Evolutionary conservation across 345 rosid species (phyloP).

Genomic region (Leavenworthia alabamica): DNA sequence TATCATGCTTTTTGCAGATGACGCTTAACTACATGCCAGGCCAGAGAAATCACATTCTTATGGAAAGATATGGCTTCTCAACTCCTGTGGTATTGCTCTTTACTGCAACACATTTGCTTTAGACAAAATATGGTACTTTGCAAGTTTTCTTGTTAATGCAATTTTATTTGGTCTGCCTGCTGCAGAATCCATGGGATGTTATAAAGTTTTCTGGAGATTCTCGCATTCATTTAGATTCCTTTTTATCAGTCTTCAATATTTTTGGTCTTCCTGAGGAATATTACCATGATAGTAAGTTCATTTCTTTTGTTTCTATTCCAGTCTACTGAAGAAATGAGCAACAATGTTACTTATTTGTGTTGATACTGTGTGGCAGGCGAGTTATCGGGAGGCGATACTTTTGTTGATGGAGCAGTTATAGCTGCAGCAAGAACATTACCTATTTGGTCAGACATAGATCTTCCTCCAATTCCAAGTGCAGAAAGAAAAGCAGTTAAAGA

Average conservation of each 20-base stretch:
- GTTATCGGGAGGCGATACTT: constrained; percentile 43
- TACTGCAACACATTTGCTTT: background rate
- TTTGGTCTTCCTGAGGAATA: constrained; percentile 83
- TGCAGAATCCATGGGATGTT: constrained; percentile 94
- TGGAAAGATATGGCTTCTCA: constrained; percentile 94
- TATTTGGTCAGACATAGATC: constrained; percentile 79
- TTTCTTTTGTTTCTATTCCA: background rate
- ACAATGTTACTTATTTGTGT: background rate
- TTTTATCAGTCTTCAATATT: constrained; percentile 71
- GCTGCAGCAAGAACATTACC: constrained; percentile 91
- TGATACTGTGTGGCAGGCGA: constrained; percentile 33
- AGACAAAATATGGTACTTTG: background rate
- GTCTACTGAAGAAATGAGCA: background rate
- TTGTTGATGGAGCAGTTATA: constrained; percentile 78
- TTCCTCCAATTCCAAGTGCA: constrained; percentile 66
- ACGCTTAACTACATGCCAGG: constrained; percentile 73
- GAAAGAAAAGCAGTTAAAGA: constrained; percentile 78
- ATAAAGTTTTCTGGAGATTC: constrained; percentile 68
- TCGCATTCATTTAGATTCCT: constrained; percentile 74
- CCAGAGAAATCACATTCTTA: constrained; percentile 50
- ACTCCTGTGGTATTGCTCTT: constrained; percentile 60
- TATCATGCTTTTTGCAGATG: constrained; percentile 43
- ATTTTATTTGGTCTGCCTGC: background rate
- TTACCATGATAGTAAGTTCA: constrained; percentile 57
- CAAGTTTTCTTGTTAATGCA: background rate